Evolutionary conservation across 2,329 filamentous ascomycete species (phyloP), one percentile per base, ranked within the genome.

Genomic region (Neobulgaria alba): DNA sequence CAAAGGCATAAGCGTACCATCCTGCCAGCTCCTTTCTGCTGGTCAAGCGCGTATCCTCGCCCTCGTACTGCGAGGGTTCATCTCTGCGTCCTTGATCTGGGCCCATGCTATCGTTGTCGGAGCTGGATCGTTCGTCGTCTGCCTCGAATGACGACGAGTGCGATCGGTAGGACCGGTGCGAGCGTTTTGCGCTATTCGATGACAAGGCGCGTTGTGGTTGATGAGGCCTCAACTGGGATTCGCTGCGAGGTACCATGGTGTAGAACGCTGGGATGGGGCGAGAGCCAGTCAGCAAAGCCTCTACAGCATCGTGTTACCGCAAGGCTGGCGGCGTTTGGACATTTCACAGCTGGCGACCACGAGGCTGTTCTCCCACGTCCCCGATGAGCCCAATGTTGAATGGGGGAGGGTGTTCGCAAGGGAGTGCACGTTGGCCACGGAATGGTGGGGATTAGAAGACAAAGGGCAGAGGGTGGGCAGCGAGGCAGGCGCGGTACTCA

Each of bases 1-100:
- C 92, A 72, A 94, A 96, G 31, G 85, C 85, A 67, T 96, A 96
- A 61, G 83, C 82, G 64, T 96, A 98, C 85, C 93, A 98, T 54
- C 90, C 92, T 29, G 79, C 71, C 45, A 96, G 74, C 72, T 98
- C 92, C 63, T 84, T 90, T 53, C 67, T 68, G 61, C 85, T 95
- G 8, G 92, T 96, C 41, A 84, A 76, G n/a, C 90, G 75, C 17
- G 79, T 85, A 63, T 98, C 92, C 61, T 96, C 87, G 47, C 85
- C 87, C 2, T 72, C 71, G 61, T 93, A 95, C 42, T 76, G 54
- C 50, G 66, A 55, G 57, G 60, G 52, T 10, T 41, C 46, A 45
- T 60, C 56, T 34, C 55, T 52, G 17, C 47, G 51, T 12, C 55
- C 62, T 53, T 52, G 56, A 48, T 52, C 61, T 38, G 55, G 52